Conservation (phyloP, 495 filamentous ascomycete genomes). For the Podospora fimiseda region DNA sequence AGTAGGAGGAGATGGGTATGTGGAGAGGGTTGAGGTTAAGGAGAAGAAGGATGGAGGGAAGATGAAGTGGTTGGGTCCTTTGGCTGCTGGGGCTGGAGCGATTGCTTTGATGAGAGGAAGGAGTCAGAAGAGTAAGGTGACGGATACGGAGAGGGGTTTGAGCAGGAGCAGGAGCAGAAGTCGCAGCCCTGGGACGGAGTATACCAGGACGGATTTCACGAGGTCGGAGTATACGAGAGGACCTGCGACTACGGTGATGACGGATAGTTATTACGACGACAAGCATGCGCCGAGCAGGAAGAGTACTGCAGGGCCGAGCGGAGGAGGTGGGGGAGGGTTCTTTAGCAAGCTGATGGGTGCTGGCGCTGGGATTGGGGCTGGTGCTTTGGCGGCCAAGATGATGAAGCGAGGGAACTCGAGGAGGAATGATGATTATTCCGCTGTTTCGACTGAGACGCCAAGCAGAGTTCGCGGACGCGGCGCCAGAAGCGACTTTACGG, state of each 20-base stretch:
- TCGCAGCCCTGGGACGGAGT: not conserved
- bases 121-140: conserved; percentile 29
- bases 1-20: conserved; percentile 28
- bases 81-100: conserved; percentile 56
- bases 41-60: conserved; percentile 40
- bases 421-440: conserved; percentile 53
- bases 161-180: conserved; percentile 26
- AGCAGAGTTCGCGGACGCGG: conserved; percentile 30
- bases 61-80: conserved; percentile 41
- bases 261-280: conserved; percentile 53
- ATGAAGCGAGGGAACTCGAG: conserved; percentile 50
- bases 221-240: not conserved
- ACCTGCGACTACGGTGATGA: conserved; percentile 38
- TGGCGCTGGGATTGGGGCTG: conserved; percentile 61
- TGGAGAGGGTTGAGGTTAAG: conserved; percentile 9
- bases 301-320: conserved; percentile 20
- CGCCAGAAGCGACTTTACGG: conserved; percentile 31
- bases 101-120: conserved; percentile 47
- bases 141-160: conserved; percentile 28
- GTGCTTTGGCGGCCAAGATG: conserved; percentile 56
- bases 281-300: conserved; percentile 35
- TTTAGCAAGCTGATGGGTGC: conserved; percentile 60
- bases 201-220: not conserved
- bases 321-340: conserved; percentile 44
- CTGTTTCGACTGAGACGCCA: conserved; percentile 48